These are phyloP conservation scores for Fomitopsis betulina DNA, from an alignment of 1,284 basidiomycete genomes.

Conservation along the genomic window DNA sequence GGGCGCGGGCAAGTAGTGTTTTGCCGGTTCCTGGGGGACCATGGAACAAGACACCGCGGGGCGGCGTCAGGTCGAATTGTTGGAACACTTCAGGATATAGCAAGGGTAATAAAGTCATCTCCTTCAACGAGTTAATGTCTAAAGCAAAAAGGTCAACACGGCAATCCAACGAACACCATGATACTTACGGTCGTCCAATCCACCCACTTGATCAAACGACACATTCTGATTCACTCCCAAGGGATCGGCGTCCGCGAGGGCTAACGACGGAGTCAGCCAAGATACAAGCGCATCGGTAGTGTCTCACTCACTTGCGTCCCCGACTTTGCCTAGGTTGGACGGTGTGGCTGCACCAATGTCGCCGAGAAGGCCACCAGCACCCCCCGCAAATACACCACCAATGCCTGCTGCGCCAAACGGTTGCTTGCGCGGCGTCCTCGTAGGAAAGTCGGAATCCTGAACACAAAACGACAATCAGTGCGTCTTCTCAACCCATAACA, in stretches of 20 bases:
- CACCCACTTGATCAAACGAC: conserved; percentile 97
- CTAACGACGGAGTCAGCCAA: conserved; percentile 29
- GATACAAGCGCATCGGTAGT: not conserved
- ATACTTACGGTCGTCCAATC: conserved; percentile 84
- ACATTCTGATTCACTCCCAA: conserved; percentile 92
- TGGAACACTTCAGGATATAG: conserved; percentile 98
- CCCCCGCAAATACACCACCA: conserved; percentile 51
- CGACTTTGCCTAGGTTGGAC: conserved; percentile 79
- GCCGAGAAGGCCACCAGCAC: conserved; percentile 46
- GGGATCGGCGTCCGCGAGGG: conserved; percentile 95
- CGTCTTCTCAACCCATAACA: not conserved
- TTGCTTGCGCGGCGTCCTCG: conserved; percentile 57
- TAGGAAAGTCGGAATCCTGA: conserved; percentile 68
- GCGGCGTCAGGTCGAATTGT: conserved; percentile 91
- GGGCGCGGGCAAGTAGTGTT: conserved; percentile 88
- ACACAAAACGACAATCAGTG: not conserved
- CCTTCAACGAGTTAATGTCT: conserved; percentile 97
- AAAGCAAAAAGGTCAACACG: not conserved
- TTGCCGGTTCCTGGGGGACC: conserved; percentile 95
- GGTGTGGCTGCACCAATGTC: conserved; percentile 66
- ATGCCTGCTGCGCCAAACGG: conserved; percentile 42
- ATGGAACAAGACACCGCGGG: conserved; percentile 96
- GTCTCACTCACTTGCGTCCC: conserved; percentile 55
- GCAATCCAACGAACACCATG: not conserved
- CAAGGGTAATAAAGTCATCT: conserved; percentile 96